Conservation (phyloP, 768 basidiomycete genomes). For the Russula sp. region DNA sequence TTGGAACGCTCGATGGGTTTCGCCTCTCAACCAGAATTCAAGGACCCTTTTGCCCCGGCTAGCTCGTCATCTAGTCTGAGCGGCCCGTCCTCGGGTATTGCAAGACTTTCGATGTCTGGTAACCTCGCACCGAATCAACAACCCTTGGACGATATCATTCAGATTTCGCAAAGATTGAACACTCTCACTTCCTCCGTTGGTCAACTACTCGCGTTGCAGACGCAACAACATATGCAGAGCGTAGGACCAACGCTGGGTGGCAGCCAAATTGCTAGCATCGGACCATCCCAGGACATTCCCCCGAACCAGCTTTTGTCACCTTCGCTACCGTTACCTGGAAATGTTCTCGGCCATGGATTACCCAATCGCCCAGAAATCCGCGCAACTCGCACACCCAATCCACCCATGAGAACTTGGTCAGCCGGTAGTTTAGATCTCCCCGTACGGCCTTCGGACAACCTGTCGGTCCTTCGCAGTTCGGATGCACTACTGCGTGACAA, state of each 20-base stretch:
- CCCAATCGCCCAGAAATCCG: slow-evolving; percentile 63
- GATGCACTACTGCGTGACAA: slow-evolving; percentile 53
- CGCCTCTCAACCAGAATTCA: slow-evolving; percentile 57
- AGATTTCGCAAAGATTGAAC: slow-evolving; percentile 73
- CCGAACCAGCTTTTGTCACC: slow-evolving; percentile 37
- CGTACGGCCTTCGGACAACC: slow-evolving; percentile 43
- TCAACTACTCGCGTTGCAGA: slow-evolving; percentile 75
- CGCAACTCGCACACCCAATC: slow-evolving; percentile 55
- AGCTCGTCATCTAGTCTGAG: slow-evolving; percentile 26
- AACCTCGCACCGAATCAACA: slow-evolving; percentile 66
- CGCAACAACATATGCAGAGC: slow-evolving; percentile 46
- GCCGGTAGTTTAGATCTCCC: slow-evolving; percentile 74
- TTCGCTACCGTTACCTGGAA: slow-evolving; percentile 34
- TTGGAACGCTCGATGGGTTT: slow-evolving; percentile 57
- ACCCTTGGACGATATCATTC: slow-evolving; percentile 63
- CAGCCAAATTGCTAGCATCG: slow-evolving; percentile 29
- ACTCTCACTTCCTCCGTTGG: slow-evolving; percentile 80
- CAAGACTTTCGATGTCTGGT: slow-evolving; percentile 58
- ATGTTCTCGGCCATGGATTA: slow-evolving; percentile 52
- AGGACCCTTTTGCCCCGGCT: slow-evolving; percentile 65
- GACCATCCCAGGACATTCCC: slow-evolving; percentile 40
- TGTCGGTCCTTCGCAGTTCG: slow-evolving; percentile 33
- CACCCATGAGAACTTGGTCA: slow-evolving; percentile 80
- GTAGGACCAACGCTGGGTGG: slow-evolving; percentile 27
- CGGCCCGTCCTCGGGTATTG: slow-evolving; percentile 36